Evolutionary conservation across 768 basidiomycete species (phyloP).

Genomic region (Strobilomyces echinocephalus): DNA sequence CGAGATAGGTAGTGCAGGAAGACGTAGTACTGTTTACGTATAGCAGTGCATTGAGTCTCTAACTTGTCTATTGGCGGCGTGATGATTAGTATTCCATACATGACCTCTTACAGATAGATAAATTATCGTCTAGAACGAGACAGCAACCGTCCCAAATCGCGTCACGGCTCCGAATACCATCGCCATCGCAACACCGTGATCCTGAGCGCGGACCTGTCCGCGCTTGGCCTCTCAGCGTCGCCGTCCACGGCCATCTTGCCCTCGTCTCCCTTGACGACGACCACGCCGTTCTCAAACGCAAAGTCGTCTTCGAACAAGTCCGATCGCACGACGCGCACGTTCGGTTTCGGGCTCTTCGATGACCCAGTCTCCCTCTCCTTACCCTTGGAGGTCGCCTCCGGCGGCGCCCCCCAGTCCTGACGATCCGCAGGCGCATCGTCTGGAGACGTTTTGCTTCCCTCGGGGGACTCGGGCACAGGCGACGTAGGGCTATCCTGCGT

Average conservation of each 20-base stretch:
- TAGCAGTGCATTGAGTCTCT: no score
- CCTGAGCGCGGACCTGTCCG: conserved; percentile 1
- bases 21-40: no score
- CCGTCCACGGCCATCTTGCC: conserved; percentile 14
- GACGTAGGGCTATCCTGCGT: not conserved
- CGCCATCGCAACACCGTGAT: conserved; percentile 28
- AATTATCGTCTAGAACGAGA: conserved; percentile 7
- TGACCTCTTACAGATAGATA: conserved; percentile 13
- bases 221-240: not conserved
- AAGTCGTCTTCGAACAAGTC: conserved; percentile 21
- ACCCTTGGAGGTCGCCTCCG: not conserved
- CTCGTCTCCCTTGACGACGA: conserved; percentile 14
- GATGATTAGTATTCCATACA: conserved; percentile 8
- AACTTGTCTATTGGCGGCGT: not conserved
- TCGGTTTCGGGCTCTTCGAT: conserved; percentile 1
- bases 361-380: conserved; percentile 5
- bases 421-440: conserved; percentile 6
- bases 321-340: conserved; percentile 11
- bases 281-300: conserved; percentile 16
- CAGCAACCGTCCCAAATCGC: not conserved
- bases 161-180: conserved; percentile 15
- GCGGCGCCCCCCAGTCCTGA: not conserved
- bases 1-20: not conserved
- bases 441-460: not conserved
- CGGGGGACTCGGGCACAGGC: not conserved